A percentile compares a stretch with the other conserved stretches of the same genome.
Evolutionary conservation across 2,329 filamentous ascomycete species (phyloP).

Genomic region (Samsoniella hepiali): DNA sequence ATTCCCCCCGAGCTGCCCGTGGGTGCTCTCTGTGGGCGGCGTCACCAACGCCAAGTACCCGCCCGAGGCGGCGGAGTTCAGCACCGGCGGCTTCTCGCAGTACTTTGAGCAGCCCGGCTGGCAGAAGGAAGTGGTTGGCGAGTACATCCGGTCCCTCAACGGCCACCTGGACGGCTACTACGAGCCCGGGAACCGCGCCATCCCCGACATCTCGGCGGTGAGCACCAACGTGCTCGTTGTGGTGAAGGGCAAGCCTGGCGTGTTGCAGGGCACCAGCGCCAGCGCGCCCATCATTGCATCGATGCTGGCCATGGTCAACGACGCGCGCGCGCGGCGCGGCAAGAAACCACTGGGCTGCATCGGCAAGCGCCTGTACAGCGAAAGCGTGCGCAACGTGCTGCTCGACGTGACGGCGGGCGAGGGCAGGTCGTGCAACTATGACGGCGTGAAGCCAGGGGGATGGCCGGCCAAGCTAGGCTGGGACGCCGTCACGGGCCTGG

Average conservation of each 20-base stretch:
- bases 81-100: constrained; percentile 51
- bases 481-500: constrained; percentile 50
- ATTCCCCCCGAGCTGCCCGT: constrained; percentile 67
- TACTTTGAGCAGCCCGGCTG: constrained; percentile 46
- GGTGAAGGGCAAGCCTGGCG: constrained; percentile 26
- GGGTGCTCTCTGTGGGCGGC: constrained; percentile 64
- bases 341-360: constrained; percentile 52
- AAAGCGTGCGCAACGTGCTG: constrained; percentile 35
- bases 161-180: constrained; percentile 43
- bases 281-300: constrained; percentile 53
- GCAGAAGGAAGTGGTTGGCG: constrained; percentile 40
- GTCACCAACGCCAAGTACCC: constrained; percentile 40
- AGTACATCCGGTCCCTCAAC: constrained; percentile 41
- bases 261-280: constrained; percentile 46
- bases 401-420: constrained; percentile 41
- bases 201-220: constrained; percentile 53
- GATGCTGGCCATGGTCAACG: constrained; percentile 54
- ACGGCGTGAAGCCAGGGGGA: constrained; percentile 34
- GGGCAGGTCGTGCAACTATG: constrained; percentile 38
- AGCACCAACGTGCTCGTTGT: constrained; percentile 53
- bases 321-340: constrained; percentile 46
- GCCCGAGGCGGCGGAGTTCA: constrained; percentile 43
- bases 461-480: constrained; percentile 46
- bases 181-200: constrained; percentile 44
- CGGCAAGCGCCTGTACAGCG: constrained; percentile 47